These are phyloP conservation scores for Ensete glaucum DNA, from an alignment of 176 grass and related monocot species.

Conservation along the genomic window DNA sequence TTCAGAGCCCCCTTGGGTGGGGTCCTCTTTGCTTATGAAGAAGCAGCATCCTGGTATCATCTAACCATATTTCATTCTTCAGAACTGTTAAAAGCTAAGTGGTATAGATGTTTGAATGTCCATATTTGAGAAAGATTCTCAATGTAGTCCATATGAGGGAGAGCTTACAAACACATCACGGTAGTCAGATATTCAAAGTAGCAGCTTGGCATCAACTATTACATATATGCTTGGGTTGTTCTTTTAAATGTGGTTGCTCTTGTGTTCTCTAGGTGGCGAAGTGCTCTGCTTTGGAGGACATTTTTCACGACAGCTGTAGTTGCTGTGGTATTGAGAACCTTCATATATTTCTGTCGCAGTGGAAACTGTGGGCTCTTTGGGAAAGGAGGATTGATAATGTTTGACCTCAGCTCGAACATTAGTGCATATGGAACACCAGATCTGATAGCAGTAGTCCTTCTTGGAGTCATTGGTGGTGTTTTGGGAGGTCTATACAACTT, in stretches of 20 bases:
- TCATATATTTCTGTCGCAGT: slow-evolving; percentile 48
- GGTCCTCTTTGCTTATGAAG: slow-evolving; percentile 66
- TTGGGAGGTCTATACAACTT: slow-evolving; percentile 51
- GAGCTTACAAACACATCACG: no score
- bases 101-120: neutral
- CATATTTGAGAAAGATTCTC: neutral
- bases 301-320: slow-evolving; percentile 62
- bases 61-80: no score
- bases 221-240: neutral
- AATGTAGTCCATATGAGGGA: no score
- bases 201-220: no score
- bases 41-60: slow-evolving; percentile 59
- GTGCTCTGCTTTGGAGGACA: slow-evolving; percentile 62
- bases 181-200: no score
- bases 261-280: slow-evolving; percentile 48
- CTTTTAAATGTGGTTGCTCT: neutral
- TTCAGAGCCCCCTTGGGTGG: slow-evolving; percentile 58
- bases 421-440: slow-evolving; percentile 28
- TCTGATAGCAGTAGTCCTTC: slow-evolving; percentile 18
- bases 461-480: slow-evolving; percentile 42
- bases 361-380: slow-evolving; percentile 63
- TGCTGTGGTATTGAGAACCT: slow-evolving; percentile 38
- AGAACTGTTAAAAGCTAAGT: no score
- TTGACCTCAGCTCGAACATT: slow-evolving; percentile 41
- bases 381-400: slow-evolving; percentile 70